Conservation (phyloP, 2,329 filamentous ascomycete genomes). For the Bertia moriformis region DNA sequence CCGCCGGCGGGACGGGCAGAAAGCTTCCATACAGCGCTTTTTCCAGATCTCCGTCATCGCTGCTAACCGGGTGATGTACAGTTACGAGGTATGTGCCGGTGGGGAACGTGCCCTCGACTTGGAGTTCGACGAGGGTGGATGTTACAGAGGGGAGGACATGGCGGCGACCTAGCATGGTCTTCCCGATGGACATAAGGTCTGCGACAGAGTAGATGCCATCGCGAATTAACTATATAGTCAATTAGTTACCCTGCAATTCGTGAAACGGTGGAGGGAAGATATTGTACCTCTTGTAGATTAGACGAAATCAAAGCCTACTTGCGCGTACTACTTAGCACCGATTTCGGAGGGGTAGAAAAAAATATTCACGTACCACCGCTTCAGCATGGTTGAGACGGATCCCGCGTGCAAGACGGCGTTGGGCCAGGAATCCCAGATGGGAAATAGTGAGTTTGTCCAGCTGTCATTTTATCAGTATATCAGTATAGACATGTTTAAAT, state of each 20-base stretch:
- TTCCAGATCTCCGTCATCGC: constrained; percentile 74
- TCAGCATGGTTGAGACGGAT: constrained; percentile 83
- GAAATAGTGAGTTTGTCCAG: constrained; percentile 92
- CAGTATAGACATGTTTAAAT: background rate
- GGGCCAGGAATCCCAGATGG: constrained; percentile 74
- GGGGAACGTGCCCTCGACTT: constrained; percentile 87
- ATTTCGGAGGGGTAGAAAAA: background rate
- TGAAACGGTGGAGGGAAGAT: background rate
- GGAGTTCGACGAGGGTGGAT: constrained; percentile 65
- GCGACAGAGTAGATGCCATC: constrained; percentile 88
- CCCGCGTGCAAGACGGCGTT: constrained; percentile 74
- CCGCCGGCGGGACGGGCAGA: constrained; percentile 59
- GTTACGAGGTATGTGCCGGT: constrained; percentile 88
- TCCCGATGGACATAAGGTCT: constrained; percentile 82
- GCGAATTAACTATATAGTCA: constrained; percentile 89
- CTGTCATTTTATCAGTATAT: constrained; percentile 26
- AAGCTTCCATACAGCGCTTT: constrained; percentile 85
- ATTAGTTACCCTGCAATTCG: constrained; percentile 5
- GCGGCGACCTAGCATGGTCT: constrained; percentile 81
- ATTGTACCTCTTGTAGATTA: background rate
- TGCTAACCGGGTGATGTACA: constrained; percentile 76
- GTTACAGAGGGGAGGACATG: constrained; percentile 78
- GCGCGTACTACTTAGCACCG: constrained; percentile 2
- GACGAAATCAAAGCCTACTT: constrained; percentile 14
- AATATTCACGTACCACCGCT: constrained; percentile 46